Percentiles rank a stretch among this genome's conserved stretches.
These are phyloP conservation scores for Kingdonia uniflora DNA, from an alignment of 164 flowering plant genomes.

Conservation along the genomic window DNA sequence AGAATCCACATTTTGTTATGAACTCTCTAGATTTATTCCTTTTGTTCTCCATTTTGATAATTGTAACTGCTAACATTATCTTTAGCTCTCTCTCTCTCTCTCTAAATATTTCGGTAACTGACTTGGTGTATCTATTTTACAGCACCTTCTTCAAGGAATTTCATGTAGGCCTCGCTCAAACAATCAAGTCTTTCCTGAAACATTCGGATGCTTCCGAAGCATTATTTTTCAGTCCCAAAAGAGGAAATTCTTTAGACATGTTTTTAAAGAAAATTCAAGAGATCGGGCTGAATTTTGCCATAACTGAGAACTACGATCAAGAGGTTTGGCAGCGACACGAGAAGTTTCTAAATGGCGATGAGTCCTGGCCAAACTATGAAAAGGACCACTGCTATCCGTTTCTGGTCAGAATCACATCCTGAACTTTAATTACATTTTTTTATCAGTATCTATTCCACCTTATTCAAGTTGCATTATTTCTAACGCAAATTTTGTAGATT, in stretches of 20 bases:
- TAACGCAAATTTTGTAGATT: no score
- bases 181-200: conserved; percentile 46
- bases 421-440: conserved; percentile 7
- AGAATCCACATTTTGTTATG: no score
- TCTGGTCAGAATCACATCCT: conserved; percentile 53
- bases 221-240: conserved; percentile 64
- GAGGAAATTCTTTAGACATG: conserved; percentile 71
- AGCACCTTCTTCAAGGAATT: conserved; percentile 90
- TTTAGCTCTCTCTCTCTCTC: background rate
- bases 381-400: conserved; percentile 80
- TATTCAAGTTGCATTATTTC: no score
- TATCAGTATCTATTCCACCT: no score
- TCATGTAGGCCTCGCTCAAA: conserved; percentile 62
- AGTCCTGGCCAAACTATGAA: conserved; percentile 76
- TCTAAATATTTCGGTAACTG: no score
- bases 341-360: conserved; percentile 11
- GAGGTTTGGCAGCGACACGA: conserved; percentile 64
- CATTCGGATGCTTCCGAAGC: conserved; percentile 52
- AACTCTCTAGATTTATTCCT: no score
- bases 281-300: conserved; percentile 36
- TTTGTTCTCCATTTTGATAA: no score
- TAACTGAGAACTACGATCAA: conserved; percentile 50
- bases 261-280: conserved; percentile 47
- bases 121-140: conserved; percentile 15
- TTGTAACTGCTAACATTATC: background rate